Conservation (phyloP, 805 yeast species). For the Yueomyces sinensis region DNA sequence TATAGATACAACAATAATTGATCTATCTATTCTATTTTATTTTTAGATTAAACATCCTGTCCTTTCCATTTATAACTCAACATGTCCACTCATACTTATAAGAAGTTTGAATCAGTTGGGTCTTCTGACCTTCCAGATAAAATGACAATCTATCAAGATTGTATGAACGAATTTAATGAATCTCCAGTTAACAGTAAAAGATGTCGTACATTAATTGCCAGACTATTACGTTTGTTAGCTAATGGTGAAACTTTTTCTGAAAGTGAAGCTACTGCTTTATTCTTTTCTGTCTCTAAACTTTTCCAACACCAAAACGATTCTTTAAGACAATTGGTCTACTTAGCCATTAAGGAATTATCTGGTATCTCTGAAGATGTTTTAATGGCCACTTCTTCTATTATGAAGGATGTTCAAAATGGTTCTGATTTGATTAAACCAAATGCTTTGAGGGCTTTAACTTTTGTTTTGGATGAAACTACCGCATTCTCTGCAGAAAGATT, state of each 20-base stretch:
- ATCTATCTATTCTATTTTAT: too few species aligned
- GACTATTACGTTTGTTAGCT: constrained; percentile 69
- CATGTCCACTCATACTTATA: constrained; percentile 78
- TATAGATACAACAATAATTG: too few species aligned
- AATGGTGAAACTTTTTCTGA: constrained; percentile 80
- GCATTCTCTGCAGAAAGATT: constrained; percentile 89
- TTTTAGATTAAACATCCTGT: too few species aligned
- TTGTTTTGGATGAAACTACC: constrained; percentile 81
- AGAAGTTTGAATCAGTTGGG: constrained; percentile 68
- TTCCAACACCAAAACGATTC: constrained; percentile 80
- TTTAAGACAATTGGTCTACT: constrained; percentile 83
- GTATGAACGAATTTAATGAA: constrained; percentile 84
- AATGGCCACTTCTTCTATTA: constrained; percentile 95
- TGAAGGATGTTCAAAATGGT: constrained; percentile 93
- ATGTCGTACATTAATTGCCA: constrained; percentile 72
- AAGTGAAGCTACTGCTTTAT: constrained; percentile 82
- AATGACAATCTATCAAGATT: constrained; percentile 95
- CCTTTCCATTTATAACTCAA: too few species aligned
- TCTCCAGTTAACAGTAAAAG: constrained; percentile 79
- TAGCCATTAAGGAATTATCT: constrained; percentile 86
- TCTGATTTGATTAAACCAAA: constrained; percentile 81
- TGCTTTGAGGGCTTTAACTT: constrained; percentile 82
- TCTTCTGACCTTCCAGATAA: constrained; percentile 70
- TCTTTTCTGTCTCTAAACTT: constrained; percentile 86
- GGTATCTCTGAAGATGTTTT: constrained; percentile 78